A percentile compares a stretch with the other conserved stretches of the same genome.
Evolutionary conservation across 495 filamentous ascomycete genomes (phyloP).

Genomic region (Aspergillus asperescens): DNA sequence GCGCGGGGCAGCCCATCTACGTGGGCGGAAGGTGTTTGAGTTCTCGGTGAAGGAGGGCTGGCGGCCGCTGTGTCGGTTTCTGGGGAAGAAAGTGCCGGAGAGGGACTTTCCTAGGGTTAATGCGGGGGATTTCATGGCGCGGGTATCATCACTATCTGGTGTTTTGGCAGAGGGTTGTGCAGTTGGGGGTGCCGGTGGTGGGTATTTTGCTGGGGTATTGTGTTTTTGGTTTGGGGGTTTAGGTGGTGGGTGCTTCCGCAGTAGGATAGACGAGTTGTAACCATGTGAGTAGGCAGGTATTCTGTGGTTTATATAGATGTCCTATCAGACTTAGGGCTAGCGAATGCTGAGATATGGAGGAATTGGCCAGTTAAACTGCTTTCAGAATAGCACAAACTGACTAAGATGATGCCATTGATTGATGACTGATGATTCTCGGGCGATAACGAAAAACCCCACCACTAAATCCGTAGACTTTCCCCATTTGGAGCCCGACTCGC

Average conservation of each 20-base stretch:
- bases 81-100: background rate
- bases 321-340: background rate
- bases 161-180: background rate
- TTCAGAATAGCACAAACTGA: background rate
- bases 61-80: slow-evolving; percentile 7
- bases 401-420: slow-evolving; percentile 2
- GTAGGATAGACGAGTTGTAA: too few relatives aligned
- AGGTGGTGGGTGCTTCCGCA: too few relatives aligned
- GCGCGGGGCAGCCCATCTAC: background rate
- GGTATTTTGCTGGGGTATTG: too few relatives aligned
- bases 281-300: too few relatives aligned
- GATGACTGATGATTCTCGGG: background rate
- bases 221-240: too few relatives aligned
- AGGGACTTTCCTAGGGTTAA: background rate
- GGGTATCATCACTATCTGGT: background rate
- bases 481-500: slow-evolving; percentile 6
- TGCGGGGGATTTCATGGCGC: background rate
- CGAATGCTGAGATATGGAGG: background rate
- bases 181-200: too few relatives aligned
- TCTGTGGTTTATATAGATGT: background rate
- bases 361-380: background rate
- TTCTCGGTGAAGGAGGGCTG: background rate
- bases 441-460: background rate
- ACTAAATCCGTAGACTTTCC: slow-evolving; percentile 7
- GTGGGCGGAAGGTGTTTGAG: background rate